Conservation (phyloP, 495 filamentous ascomycete genomes). For the Hypoxylon crocopeplum region DNA sequence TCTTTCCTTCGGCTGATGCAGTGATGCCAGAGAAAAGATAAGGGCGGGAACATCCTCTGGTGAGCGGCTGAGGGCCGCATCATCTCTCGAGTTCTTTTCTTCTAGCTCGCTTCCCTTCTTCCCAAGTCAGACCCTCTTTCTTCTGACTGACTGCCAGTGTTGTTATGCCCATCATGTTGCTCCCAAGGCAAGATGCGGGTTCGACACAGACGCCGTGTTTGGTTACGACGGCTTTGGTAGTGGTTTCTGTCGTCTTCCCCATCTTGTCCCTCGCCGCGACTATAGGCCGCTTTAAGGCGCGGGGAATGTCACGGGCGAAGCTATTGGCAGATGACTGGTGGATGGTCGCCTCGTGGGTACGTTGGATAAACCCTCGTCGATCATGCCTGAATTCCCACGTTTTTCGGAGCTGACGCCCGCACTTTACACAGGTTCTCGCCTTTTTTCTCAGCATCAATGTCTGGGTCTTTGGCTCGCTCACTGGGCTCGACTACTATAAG, state of each 20-base stretch:
- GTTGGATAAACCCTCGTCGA: not conserved
- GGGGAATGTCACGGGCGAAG: not conserved
- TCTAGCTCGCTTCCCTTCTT: too few species aligned
- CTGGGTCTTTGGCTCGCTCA: not conserved
- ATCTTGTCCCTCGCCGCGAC: not conserved
- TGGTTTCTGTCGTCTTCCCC: conserved; percentile 1
- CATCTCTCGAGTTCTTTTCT: too few species aligned
- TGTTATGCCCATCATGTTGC: too few species aligned
- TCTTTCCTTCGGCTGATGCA: too few species aligned
- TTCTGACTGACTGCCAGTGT: too few species aligned
- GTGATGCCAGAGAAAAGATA: too few species aligned
- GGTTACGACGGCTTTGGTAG: not conserved
- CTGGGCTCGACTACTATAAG: not conserved
- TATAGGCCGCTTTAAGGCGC: not conserved
- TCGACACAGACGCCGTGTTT: not conserved
- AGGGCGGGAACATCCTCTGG: too few species aligned
- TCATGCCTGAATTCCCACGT: not conserved
- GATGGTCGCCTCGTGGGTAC: conserved; percentile 1
- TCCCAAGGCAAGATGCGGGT: not conserved
- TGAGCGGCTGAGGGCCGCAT: too few species aligned
- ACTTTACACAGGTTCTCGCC: not conserved
- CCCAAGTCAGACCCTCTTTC: too few species aligned
- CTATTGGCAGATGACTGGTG: not conserved
- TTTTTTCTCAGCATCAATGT: not conserved
- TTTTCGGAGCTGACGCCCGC: too few species aligned